Evolutionary conservation across 2,329 filamentous ascomycete genomes (phyloP).

Genomic region (Eurotiales sp.): DNA sequence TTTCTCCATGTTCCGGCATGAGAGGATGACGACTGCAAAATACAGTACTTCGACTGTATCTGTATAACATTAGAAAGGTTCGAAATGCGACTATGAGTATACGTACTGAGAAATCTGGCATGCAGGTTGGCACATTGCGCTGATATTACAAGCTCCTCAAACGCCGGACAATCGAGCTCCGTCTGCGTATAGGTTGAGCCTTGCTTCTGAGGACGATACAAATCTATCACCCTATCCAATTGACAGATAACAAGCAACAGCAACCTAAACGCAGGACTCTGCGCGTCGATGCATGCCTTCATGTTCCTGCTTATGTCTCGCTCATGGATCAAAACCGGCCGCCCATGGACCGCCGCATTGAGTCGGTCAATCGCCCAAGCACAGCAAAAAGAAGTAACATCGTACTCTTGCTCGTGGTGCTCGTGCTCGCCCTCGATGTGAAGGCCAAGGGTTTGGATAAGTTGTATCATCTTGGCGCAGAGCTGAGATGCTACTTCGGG

Average conservation of each 20-base stretch:
- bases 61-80: background rate
- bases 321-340: conserved; percentile 59
- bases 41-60: conserved; percentile 62
- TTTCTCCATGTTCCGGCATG: conserved; percentile 45
- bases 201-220: conserved; percentile 55
- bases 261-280: conserved; percentile 55
- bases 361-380: conserved; percentile 61
- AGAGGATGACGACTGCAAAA: conserved; percentile 61
- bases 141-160: conserved; percentile 26
- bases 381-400: conserved; percentile 45
- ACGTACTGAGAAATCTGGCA: conserved; percentile 21
- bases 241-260: conserved; percentile 54
- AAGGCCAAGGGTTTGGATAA: conserved; percentile 55
- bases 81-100: background rate
- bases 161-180: conserved; percentile 22
- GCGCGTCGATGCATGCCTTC: conserved; percentile 49
- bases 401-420: background rate
- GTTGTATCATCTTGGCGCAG: conserved; percentile 53
- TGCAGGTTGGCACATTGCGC: conserved; percentile 18
- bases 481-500: conserved; percentile 54
- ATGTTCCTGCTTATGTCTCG: conserved; percentile 56
- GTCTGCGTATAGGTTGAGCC: conserved; percentile 27
- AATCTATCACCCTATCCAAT: conserved; percentile 56
- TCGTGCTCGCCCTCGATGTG: conserved; percentile 39
- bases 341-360: conserved; percentile 57